A percentile compares a stretch with the other conserved stretches of the same genome.
phyloP scores from a whole-genome alignment of 2,329 filamentous ascomycete genomes.

The Fusarium marasasianum region DNA sequence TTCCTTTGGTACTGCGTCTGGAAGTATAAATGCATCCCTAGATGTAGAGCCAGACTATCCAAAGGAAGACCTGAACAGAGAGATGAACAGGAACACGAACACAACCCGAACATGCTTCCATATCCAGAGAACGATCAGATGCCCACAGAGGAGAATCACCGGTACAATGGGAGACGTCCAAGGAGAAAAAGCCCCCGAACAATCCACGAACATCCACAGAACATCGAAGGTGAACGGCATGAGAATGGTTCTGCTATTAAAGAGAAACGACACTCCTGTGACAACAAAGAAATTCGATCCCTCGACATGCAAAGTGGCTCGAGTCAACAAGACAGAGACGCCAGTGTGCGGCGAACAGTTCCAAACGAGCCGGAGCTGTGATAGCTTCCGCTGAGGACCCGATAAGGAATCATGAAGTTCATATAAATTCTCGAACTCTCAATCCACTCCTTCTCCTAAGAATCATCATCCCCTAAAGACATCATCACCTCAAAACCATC shows the following conservation, averaged over 20 bases:
- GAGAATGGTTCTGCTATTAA: not conserved
- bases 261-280: accelerated
- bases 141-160: accelerated
- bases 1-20: not conserved
- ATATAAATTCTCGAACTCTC: no score
- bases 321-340: not conserved
- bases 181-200: accelerated
- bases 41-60: accelerated
- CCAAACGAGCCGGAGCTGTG: not conserved
- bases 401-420: no score
- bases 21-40: accelerated
- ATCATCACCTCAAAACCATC: not conserved
- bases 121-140: accelerated
- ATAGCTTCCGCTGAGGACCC: not conserved
- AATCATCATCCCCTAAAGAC: not conserved
- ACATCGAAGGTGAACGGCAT: accelerated
- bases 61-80: not conserved
- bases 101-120: accelerated
- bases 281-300: not conserved
- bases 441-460: not conserved
- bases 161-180: accelerated
- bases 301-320: not conserved
- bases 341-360: not conserved
- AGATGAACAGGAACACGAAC: not conserved
- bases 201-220: not conserved